phyloP scores from a whole-genome alignment of 768 basidiomycete species.

The Amylocystis lapponica region DNA sequence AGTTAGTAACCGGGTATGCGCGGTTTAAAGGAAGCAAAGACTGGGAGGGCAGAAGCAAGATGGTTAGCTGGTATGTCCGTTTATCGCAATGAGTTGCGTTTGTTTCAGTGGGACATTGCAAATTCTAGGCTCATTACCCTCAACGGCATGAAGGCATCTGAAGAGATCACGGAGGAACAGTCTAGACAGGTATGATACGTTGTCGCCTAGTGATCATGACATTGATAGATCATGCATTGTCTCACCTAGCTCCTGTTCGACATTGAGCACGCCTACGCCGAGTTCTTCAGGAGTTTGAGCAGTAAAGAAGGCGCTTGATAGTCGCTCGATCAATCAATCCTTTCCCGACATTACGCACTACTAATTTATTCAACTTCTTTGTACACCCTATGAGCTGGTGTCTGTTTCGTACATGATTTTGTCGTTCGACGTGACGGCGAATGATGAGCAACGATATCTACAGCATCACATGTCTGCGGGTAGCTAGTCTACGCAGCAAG shows the following conservation, averaged over 20 bases:
- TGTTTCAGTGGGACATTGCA: not conserved
- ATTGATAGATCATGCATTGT: too few species aligned
- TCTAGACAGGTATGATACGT: constrained; percentile 66
- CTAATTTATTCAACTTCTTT: too few species aligned
- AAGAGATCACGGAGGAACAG: constrained; percentile 94
- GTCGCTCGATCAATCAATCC: too few species aligned
- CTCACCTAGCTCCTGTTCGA: constrained; percentile 84
- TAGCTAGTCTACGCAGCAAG: too few species aligned
- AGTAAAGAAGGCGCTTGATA: constrained; percentile 26
- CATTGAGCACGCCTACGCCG: constrained; percentile 92
- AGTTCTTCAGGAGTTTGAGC: constrained; percentile 79
- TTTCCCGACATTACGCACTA: too few species aligned
- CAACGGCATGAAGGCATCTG: constrained; percentile 95
- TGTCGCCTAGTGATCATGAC: too few species aligned
- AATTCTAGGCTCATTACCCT: constrained; percentile 82
- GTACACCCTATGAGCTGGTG: too few species aligned
- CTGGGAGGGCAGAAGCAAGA: constrained; percentile 92
- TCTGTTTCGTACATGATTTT: too few species aligned
- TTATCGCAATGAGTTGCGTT: not conserved
- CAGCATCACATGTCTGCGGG: too few species aligned
- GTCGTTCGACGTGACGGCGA: too few species aligned
- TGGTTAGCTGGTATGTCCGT: constrained; percentile 78
- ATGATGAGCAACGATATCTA: too few species aligned
- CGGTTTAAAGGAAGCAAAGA: constrained; percentile 93
- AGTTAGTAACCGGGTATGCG: constrained; percentile 91